phyloP scores from a whole-genome alignment of 768 basidiomycete genomes.

The Boletus insuetus region DNA sequence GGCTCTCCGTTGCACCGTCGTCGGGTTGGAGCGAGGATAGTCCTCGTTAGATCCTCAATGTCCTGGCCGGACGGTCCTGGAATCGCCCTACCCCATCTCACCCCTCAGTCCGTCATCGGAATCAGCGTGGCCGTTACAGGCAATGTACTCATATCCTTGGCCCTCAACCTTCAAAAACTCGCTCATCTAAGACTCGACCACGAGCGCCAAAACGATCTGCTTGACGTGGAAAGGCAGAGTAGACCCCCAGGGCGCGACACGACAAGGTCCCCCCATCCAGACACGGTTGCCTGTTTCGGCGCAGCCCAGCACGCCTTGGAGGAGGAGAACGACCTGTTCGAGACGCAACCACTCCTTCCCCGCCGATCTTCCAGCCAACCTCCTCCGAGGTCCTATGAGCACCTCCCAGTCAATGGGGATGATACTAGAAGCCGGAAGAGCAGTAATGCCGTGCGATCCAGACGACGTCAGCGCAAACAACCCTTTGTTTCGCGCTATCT shows the following conservation, averaged over 20 bases:
- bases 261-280: constrained; percentile 1
- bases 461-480: constrained; percentile 24
- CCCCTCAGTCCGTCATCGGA: constrained; percentile 61
- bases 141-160: constrained; percentile 86
- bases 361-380: constrained; percentile 23
- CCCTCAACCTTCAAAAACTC: constrained; percentile 90
- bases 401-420: constrained; percentile 12
- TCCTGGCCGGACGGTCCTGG: constrained; percentile 18
- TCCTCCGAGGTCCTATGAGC: constrained; percentile 18
- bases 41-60: constrained; percentile 5
- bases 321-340: constrained; percentile 7
- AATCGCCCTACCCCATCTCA: constrained; percentile 54
- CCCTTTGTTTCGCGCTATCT: constrained; percentile 37
- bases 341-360: constrained; percentile 31
- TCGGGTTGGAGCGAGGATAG: not conserved
- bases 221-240: constrained; percentile 12
- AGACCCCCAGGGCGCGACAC: constrained; percentile 3
- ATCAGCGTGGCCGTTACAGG: constrained; percentile 81
- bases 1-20: no score
- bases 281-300: not conserved
- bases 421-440: constrained; percentile 30
- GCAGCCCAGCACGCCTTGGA: constrained; percentile 9
- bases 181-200: constrained; percentile 72
- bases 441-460: constrained; percentile 17
- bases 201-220: constrained; percentile 22